Evolutionary conservation across 2,329 filamentous ascomycete species (phyloP), one percentile per base, ranked within the genome.

Genomic region (Pseudocercospora macadamiae): DNA sequence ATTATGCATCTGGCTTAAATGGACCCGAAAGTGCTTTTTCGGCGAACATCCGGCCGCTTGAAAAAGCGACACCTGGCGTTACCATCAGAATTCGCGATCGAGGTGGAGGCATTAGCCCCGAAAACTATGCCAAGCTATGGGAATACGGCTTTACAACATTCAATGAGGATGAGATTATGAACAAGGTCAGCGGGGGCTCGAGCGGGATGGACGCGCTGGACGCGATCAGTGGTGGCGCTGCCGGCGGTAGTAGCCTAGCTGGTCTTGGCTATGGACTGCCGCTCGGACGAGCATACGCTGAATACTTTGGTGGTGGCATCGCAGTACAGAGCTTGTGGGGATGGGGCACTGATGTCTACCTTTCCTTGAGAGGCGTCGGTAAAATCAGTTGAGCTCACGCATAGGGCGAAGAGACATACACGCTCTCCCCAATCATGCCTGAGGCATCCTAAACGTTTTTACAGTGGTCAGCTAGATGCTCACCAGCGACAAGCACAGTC

Each of bases 121-220:
- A 93, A 14, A 88, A 95, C 25, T 78, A 95, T 30, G 87, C 88
- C 3, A 88, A 93, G 66, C 93, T 99, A 59, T 99, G 95, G 93
- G 93, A 92, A 5, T 99, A 97, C 74, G 95, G 90, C 63, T 99
- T 97, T 74, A 97, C 93, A 18, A 99, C 95, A 0, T 97, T 97
- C 75, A 88, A 86, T 57, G 90, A 91, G 19, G 83, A 88, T 37
- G 74, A 81, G 61, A 77, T 78, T 9, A 73, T 74, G 5, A 84
- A 62, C 80, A 84, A 57, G 71, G 77, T 78, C 3, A 74, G 77
- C 10, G 73, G 76, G 32, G 74, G 42, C 1, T 42, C 51, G 8
- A 47, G 77, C 12, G 81, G 79, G 48, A 81, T 86, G 71, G 87
- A 90, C 69, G 90, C 89, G 0, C 77, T 97, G 62, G 89, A 88